Evolutionary conservation across 805 yeast species (phyloP).

Genomic region (Monosporozyma aerobia): DNA sequence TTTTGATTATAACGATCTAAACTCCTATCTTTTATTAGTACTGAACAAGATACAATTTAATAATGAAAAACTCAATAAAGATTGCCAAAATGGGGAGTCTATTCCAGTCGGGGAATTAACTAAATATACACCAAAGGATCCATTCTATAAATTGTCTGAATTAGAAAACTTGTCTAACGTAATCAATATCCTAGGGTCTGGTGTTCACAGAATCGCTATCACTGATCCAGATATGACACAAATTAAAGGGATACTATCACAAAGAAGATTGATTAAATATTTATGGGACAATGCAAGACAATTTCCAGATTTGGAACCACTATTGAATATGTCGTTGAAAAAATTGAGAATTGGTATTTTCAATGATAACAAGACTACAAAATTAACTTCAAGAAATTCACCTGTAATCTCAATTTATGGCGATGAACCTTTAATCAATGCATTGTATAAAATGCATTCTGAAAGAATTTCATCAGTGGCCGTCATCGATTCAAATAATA

Average conservation of each 20-base stretch:
- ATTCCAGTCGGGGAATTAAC: constrained; percentile 88
- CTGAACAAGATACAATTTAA: constrained; percentile 53
- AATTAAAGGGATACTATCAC: constrained; percentile 80
- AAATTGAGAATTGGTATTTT: constrained; percentile 68
- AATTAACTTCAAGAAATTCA: constrained; percentile 33
- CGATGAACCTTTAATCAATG: constrained; percentile 81
- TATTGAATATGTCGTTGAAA: constrained; percentile 57
- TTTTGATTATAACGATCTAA: constrained; percentile 87
- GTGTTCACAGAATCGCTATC: constrained; percentile 90
- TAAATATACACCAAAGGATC: constrained; percentile 77
- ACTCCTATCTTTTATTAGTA: constrained; percentile 75
- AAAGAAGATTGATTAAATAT: constrained; percentile 74
- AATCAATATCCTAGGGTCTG: constrained; percentile 83
- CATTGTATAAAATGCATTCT: constrained; percentile 73
- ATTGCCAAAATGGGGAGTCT: constrained; percentile 78
- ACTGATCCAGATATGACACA: constrained; percentile 42
- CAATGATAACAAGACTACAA: constrained; percentile 34
- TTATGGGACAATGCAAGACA: constrained; percentile 89
- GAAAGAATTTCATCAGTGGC: constrained; percentile 86
- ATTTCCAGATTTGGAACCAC: constrained; percentile 70
- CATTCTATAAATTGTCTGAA: constrained; percentile 70
- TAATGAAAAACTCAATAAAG: constrained; percentile 30
- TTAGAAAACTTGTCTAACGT: constrained; percentile 61
- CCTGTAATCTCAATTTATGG: constrained; percentile 76
- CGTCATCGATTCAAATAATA: constrained; percentile 70